These are phyloP conservation scores for Scheffersomyces lignosus DNA, from an alignment of 805 yeast species.

Conservation along the genomic window DNA sequence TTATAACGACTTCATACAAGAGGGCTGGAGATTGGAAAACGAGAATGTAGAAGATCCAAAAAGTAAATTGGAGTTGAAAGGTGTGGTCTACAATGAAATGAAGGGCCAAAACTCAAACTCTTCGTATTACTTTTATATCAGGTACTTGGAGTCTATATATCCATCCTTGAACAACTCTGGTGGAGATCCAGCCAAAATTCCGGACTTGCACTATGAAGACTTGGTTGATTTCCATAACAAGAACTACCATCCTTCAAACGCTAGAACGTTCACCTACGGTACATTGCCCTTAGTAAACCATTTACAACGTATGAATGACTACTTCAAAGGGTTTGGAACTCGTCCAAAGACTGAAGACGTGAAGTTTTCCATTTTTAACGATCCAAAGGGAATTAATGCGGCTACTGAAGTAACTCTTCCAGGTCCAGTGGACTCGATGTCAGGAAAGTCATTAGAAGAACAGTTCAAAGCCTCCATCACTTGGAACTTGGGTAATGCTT, in stretches of 20 bases:
- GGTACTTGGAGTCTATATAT: conserved; percentile 78
- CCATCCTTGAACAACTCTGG: conserved; percentile 89
- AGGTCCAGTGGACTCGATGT: conserved; percentile 74
- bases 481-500: conserved; percentile 81
- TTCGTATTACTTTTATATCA: conserved; percentile 79
- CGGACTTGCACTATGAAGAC: conserved; percentile 72
- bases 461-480: conserved; percentile 84
- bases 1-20: conserved; percentile 84
- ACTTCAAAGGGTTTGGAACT: conserved; percentile 53
- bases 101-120: conserved; percentile 94
- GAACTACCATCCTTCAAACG: conserved; percentile 88
- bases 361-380: conserved; percentile 47
- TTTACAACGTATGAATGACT: conserved; percentile 53
- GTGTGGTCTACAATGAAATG: conserved; percentile 98
- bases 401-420: conserved; percentile 26
- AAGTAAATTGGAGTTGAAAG: conserved; percentile 76
- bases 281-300: conserved; percentile 64
- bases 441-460: conserved; percentile 57
- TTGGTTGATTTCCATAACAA: conserved; percentile 70
- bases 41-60: conserved; percentile 53
- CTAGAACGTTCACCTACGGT: conserved; percentile 87
- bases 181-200: conserved; percentile 85
- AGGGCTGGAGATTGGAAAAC: conserved; percentile 96
- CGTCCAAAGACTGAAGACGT: conserved; percentile 22
- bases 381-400: conserved; percentile 27